Percentiles rank a stretch among this genome's conserved stretches.
phyloP scores from a whole-genome alignment of 208 protist genomes.

The Acanthamoeba culbertsoni region DNA sequence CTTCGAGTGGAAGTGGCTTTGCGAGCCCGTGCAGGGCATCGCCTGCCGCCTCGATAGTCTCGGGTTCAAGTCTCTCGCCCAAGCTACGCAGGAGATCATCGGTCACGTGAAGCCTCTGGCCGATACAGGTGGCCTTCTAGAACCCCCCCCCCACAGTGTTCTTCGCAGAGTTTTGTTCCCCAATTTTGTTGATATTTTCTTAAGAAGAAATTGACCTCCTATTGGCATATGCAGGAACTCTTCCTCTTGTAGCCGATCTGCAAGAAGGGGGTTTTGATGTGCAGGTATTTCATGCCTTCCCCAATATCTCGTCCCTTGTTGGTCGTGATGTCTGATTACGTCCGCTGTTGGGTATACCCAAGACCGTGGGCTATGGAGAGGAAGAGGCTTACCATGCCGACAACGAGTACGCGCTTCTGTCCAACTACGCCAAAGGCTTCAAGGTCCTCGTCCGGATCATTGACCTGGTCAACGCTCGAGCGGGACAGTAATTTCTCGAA shows the following conservation, averaged over 20 bases:
- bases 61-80: conserved; percentile 59
- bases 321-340: neutral
- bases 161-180: too few species aligned
- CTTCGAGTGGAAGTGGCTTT: conserved; percentile 46
- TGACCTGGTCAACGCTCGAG: neutral
- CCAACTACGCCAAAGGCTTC: neutral
- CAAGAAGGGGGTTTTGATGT: conserved; percentile 73
- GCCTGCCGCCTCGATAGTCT: conserved; percentile 56
- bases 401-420: conserved; percentile 58
- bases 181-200: too few species aligned
- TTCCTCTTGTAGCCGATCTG: conserved; percentile 56
- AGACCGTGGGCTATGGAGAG: conserved; percentile 75
- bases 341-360: neutral
- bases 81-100: conserved; percentile 63
- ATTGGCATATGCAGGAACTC: neutral
- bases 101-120: conserved; percentile 71
- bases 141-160: neutral
- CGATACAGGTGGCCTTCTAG: conserved; percentile 45
- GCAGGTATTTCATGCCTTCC: neutral
- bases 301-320: neutral
- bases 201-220: too few species aligned
- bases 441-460: neutral
- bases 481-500: too few species aligned
- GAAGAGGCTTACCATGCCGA: conserved; percentile 65
- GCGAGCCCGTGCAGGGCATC: conserved; percentile 48